Base-by-base conservation (phyloP, 768 basidiomycete species). In the Russula compacta region DNA sequence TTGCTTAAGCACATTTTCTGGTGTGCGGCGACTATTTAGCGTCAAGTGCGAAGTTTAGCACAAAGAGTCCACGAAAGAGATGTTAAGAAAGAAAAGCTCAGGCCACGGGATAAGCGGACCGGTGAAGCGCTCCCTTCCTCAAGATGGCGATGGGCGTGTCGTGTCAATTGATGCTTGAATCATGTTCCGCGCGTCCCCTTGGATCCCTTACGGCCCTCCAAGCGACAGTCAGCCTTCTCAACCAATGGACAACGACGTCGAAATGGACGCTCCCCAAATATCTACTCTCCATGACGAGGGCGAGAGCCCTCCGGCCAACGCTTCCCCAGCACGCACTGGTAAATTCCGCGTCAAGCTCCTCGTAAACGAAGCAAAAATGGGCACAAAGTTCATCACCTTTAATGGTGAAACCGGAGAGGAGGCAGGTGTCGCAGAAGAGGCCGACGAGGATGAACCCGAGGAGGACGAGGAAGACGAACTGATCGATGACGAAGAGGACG, bases 221-320 rank as follows among this genome's bases (percentile, higher is more conserved):
- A 47, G 56, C 51, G 59, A 54, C 19, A 58, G 29, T 15, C 40
- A 56, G 17, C 46, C 55, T 17, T 32, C 63, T 53, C 63, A 55
- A 33, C 56, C 59, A 17, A 55, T 76, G 73, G 72, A 76, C 60
- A 73, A 77, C 51, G 77, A 79, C 58, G 67, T 77, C n/a, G 76
- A 78, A 46, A 89, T 90, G 86, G 89, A 90, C 42, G 86, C 89
- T 38, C 89, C 89, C 40, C 84, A 84, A 66, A 91, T 92, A 57
- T 91, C 89, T 29, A 91, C 85, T 33, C 80, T 91, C 38, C 78
- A 77, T 38, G 86, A 89, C 51, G 88, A 90, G 61, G 79, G 80
- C 11, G 81, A 81, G n/a, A 86, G 87, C 52, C 84, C 88, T 15
- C 85, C 85, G 4, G 71, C 74, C 9, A 66, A 69, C 66, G 71